phyloP scores from a whole-genome alignment of 2,329 filamentous ascomycete species.

The Arachnomyces sp. region DNA sequence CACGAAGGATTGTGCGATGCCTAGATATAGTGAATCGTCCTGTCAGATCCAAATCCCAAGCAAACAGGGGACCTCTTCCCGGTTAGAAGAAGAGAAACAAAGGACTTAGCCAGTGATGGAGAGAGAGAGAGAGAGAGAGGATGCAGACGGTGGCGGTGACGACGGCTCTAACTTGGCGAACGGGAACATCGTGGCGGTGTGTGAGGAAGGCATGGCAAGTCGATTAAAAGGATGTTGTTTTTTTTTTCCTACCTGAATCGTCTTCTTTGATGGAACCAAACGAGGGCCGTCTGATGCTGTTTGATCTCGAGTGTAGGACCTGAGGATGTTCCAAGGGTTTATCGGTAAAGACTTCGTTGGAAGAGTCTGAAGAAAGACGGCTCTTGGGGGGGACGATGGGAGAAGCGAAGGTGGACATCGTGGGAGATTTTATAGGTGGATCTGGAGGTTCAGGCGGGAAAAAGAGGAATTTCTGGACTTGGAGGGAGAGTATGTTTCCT shows the following conservation, averaged over 20 bases:
- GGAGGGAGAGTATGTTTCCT: too few species aligned
- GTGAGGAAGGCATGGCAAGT: not conserved
- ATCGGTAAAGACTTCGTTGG: too few species aligned
- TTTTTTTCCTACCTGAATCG: constrained; percentile 29
- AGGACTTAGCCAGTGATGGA: not conserved
- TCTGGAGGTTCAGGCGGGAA: too few species aligned
- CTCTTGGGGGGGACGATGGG: too few species aligned
- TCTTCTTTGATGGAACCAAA: constrained; percentile 40
- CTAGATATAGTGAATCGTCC: constrained; percentile 16
- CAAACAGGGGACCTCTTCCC: too few species aligned
- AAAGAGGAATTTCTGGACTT: too few species aligned
- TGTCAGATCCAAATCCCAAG: constrained; percentile 4
- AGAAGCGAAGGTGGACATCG: too few species aligned
- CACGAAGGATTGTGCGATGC: constrained; percentile 38
- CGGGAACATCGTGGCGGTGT: too few species aligned
- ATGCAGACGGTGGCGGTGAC: not conserved
- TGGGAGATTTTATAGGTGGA: too few species aligned
- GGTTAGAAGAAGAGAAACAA: constrained; percentile 1
- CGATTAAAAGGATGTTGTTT: not conserved
- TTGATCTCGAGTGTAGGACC: constrained; percentile 26
- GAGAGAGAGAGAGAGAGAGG: not conserved
- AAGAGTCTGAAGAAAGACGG: too few species aligned
- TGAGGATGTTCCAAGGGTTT: too few species aligned
- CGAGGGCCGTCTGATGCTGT: constrained; percentile 32
- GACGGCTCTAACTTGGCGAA: constrained; percentile 2